Evolutionary conservation across 441 rosid genomes (phyloP).

Genomic region (Bocquillonia castaneifolia): DNA sequence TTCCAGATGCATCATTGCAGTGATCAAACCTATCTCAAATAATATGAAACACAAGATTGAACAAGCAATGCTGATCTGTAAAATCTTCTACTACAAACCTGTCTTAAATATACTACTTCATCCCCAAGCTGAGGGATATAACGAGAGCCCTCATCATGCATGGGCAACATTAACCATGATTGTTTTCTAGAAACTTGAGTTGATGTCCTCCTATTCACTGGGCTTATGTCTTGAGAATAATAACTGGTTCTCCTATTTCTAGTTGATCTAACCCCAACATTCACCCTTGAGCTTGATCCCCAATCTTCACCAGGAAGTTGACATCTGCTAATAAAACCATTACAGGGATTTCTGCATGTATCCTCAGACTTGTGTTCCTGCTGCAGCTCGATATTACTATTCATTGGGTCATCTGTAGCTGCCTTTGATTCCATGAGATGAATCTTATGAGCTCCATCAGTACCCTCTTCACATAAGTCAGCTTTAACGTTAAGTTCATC

Average conservation of each 20-base stretch:
- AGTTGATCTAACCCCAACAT: slow-evolving; percentile 71
- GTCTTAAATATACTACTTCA: slow-evolving; percentile 81
- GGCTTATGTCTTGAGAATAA: slow-evolving; percentile 52
- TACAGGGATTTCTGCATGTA: slow-evolving; percentile 20
- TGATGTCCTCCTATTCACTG: slow-evolving; percentile 46
- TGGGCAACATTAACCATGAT: slow-evolving; percentile 81
- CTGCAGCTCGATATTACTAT: slow-evolving; percentile 23
- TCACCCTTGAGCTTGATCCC: slow-evolving; percentile 61
- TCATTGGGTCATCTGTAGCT: slow-evolving; percentile 29
- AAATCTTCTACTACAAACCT: slow-evolving; percentile 43
- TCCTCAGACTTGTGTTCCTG: slow-evolving; percentile 40
- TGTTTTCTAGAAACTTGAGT: slow-evolving; percentile 49
- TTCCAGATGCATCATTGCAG: slow-evolving; percentile 12
- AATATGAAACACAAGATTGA: neutral
- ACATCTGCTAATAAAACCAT: slow-evolving; percentile 32
- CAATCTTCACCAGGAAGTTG: slow-evolving; percentile 55
- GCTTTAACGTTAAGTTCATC: slow-evolving; percentile 31
- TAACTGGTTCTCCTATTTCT: slow-evolving; percentile 78
- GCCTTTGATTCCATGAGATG: slow-evolving; percentile 35
- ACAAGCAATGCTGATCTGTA: slow-evolving; percentile 7
- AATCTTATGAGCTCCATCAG: slow-evolving; percentile 36
- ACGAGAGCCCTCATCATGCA: slow-evolving; percentile 84
- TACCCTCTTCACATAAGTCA: slow-evolving; percentile 36
- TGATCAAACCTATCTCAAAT: neutral
- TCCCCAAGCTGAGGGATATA: slow-evolving; percentile 95